A percentile compares a stretch with the other conserved stretches of the same genome.
Evolutionary conservation across 23 red algal species (phyloP).

Genomic region (Chondrus crispus): DNA sequence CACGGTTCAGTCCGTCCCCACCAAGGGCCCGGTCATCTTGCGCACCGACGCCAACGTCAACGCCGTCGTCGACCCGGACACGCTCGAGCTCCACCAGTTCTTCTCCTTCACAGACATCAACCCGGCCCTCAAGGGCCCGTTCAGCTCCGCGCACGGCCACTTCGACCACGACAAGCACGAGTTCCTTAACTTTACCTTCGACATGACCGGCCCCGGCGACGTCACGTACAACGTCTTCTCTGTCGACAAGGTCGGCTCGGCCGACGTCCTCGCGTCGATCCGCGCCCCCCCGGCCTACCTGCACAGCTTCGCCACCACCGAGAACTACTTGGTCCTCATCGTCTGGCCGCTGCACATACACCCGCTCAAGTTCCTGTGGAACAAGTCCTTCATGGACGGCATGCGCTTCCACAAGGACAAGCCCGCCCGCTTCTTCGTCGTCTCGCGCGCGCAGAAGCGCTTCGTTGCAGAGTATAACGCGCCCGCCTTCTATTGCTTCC

Average conservation of each 20-base stretch:
- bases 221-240: constrained; percentile 38
- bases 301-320: constrained; percentile 42
- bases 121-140: background rate
- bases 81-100: constrained; percentile 39
- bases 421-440: constrained; percentile 7
- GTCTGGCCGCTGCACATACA: constrained; percentile 32
- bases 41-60: background rate
- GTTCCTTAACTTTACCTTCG: constrained; percentile 38
- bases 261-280: constrained; percentile 19
- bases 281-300: constrained; percentile 6
- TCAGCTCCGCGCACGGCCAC: constrained; percentile 35
- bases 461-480: constrained; percentile 41
- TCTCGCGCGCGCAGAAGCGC: constrained; percentile 1
- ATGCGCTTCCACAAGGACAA: constrained; percentile 33
- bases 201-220: background rate
- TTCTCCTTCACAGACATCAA: background rate
- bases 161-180: constrained; percentile 26
- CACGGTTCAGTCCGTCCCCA: constrained; percentile 28
- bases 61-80: constrained; percentile 7
- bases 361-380: constrained; percentile 16
- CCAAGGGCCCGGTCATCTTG: background rate
- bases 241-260: background rate
- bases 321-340: constrained; percentile 43
- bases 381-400: constrained; percentile 2
- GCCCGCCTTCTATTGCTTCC: constrained; percentile 51